These are phyloP conservation scores for Ampelomyces quisqualis DNA, from an alignment of 2,329 filamentous ascomycete species.

Conservation along the genomic window DNA sequence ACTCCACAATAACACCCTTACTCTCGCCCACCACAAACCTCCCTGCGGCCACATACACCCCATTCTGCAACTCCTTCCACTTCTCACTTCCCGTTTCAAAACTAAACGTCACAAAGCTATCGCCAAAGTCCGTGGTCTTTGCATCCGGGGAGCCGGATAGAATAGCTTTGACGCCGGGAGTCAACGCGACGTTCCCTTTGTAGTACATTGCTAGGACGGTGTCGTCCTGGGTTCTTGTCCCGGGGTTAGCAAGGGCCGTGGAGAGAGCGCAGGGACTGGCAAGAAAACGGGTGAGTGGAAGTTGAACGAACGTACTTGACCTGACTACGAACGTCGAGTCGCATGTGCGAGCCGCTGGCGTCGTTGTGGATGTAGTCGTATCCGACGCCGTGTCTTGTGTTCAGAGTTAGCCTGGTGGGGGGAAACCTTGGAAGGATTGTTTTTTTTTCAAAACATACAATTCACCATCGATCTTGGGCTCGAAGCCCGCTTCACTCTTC, in stretches of 20 bases:
- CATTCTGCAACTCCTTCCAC: conserved; percentile 35
- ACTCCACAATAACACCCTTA: conserved; percentile 31
- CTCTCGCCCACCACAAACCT: conserved; percentile 29
- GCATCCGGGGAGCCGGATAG: conserved; percentile 23
- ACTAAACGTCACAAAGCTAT: conserved; percentile 33
- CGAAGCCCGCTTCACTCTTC: conserved; percentile 34
- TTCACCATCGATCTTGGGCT: conserved; percentile 30
- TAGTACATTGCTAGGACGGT: conserved; percentile 38
- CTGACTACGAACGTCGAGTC: conserved; percentile 32
- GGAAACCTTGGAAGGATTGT: neutral
- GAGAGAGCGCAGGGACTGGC: neutral
- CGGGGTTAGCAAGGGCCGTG: neutral
- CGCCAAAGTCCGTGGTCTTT: conserved; percentile 33
- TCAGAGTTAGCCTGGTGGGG: too few relatives aligned
- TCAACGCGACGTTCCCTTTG: conserved; percentile 32
- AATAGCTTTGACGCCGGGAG: conserved; percentile 25
- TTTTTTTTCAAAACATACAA: conserved; percentile 15
- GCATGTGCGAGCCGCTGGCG: conserved; percentile 26
- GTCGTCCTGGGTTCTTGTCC: conserved; percentile 18
- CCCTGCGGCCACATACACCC: conserved; percentile 33
- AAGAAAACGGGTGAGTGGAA: too few relatives aligned
- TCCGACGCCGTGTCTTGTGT: conserved; percentile 34
- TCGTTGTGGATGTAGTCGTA: conserved; percentile 41
- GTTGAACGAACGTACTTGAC: conserved; percentile 23
- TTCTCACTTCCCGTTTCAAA: conserved; percentile 34